Evolutionary conservation across 805 yeast genomes (phyloP), one percentile per base, ranked within the genome.

Genomic region (Ascoidea asiatica): DNA sequence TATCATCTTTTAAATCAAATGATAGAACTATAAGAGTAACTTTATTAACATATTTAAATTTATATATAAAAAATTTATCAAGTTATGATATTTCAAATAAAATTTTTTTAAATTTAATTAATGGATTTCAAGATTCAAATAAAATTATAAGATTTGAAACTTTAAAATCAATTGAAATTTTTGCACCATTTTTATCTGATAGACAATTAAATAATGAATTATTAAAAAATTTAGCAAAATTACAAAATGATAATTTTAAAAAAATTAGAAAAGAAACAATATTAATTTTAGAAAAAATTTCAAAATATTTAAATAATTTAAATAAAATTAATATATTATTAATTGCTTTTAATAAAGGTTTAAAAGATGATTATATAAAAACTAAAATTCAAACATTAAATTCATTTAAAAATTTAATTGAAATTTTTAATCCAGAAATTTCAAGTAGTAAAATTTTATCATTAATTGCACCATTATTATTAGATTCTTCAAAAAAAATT

Each of bases 141-240:
- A 73, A 79, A 3, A 70, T 80, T n/a, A 76, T 90, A 38, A 67
- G 97, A 50, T 83, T 83, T 51, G 85, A 80, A 43, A 84, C 97
- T 0, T 65, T 90, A 37, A 81, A 79, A 42, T 74, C 87, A 2
- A 63, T 75, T 18, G 15, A 11, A 11, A 50, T 50, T 2, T 73
- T 78, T 2, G 64, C 77, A 3, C 56, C 56, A 6, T 63, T 89
- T 21, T 70, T 90, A 1, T 72, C 84, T 0, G 85, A 79, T 37
- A 72, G 95, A 45, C 95, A 84, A 57, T 66, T 89, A 42, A 90
- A 90, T 58, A 88, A 88, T 54, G 97, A 92, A 42, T 63, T 90
- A 19, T 64, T 90, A 44, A 72, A 94, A 51, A 71, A 76, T 44
- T 65, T 90, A 44, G 97, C 97, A 0, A 84, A 79, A 53, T 70